A percentile compares a stretch with the other conserved stretches of the same genome.
These are phyloP conservation scores for Ascochyta clinopodiicola DNA, from an alignment of 2,329 filamentous ascomycete genomes.

Conservation along the genomic window DNA sequence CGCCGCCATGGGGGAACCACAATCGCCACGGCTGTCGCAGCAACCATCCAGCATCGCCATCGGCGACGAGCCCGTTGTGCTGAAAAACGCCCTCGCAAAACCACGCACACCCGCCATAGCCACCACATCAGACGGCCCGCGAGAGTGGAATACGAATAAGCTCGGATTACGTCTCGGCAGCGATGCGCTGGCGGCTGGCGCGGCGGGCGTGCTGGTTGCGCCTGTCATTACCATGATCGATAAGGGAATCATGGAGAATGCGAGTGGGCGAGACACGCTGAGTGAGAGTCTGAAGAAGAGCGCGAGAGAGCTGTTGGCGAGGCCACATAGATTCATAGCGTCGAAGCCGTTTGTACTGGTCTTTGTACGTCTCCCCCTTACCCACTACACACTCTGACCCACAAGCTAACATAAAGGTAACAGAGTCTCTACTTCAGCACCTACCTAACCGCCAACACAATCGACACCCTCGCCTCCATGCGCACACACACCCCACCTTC, in stretches of 20 bases:
- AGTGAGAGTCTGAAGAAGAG: conserved; percentile 66
- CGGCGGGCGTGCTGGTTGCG: conserved; percentile 77
- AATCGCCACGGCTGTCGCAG: conserved; percentile 3
- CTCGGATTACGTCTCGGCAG: conserved; percentile 70
- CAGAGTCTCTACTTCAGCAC: conserved; percentile 80
- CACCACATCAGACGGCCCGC: neutral
- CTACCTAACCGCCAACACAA: conserved; percentile 84
- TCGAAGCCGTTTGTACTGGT: conserved; percentile 74
- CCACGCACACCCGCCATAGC: neutral
- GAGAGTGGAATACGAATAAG: conserved; percentile 76
- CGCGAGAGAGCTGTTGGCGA: conserved; percentile 61
- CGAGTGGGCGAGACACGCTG: conserved; percentile 71
- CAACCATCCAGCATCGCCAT: neutral
- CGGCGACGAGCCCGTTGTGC: conserved; percentile 12
- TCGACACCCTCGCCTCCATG: conserved; percentile 81
- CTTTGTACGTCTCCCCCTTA: conserved; percentile 41
- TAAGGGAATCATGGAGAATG: conserved; percentile 79
- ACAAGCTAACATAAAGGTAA: too few species aligned
- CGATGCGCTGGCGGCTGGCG: conserved; percentile 72
- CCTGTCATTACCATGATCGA: conserved; percentile 89
- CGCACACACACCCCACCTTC: conserved; percentile 61
- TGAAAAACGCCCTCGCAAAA: neutral
- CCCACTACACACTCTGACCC: too few species aligned
- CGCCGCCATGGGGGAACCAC: conserved; percentile 40
- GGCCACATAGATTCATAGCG: conserved; percentile 67